Evolutionary conservation across 192 early-diverging fungal genomes (phyloP), one percentile per base, ranked within the genome.

Genomic region (Coemansia sp.): DNA sequence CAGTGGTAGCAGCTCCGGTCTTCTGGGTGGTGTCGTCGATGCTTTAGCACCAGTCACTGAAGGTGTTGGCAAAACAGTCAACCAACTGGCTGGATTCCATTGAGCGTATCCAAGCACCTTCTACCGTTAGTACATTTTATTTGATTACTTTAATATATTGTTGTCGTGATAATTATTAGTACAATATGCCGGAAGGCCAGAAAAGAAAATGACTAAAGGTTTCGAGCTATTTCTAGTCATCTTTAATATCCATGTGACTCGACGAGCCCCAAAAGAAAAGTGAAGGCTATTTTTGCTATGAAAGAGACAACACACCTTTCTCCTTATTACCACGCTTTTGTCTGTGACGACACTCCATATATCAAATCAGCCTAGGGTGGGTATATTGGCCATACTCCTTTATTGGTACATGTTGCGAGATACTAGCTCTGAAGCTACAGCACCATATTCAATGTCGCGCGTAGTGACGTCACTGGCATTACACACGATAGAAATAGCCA

Each of bases 1-100:
- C 10, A 47, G 32, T 5, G 61, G 61, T 17, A 40, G 40, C 37
- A 28, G 37, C 26, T 14, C 37, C 4, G 72, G 66, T 38, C 16
- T 64, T 0, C 63, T 72, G 3, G 70, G 55, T 9, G 75, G 75
- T 0, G 67, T 67, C 6, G 67, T 72, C 3, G 70, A 68, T 65
- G 57, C 53, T 21, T 17, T 46, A 19, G 75, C 75, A 1, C 70
- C 75, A 1, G 13, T 68, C 16, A 71, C 74, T 13, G 23, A 0
- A 1, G 74, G 69, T 0, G n/a, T 66, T 0, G 69, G 69, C 11
- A 26, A 3, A 0, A 67, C 68, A 0, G 21, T 70, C 16, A 67
- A 71, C 66, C 1, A 47, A 1, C 4, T 76, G 26, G 53, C 60
- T 10, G 74, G 74, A 17, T 38, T 58, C 55, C 11, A 65, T 9